Base-by-base conservation (phyloP, 2,329 filamentous ascomycete species). In the Xylariales sp. region DNA sequence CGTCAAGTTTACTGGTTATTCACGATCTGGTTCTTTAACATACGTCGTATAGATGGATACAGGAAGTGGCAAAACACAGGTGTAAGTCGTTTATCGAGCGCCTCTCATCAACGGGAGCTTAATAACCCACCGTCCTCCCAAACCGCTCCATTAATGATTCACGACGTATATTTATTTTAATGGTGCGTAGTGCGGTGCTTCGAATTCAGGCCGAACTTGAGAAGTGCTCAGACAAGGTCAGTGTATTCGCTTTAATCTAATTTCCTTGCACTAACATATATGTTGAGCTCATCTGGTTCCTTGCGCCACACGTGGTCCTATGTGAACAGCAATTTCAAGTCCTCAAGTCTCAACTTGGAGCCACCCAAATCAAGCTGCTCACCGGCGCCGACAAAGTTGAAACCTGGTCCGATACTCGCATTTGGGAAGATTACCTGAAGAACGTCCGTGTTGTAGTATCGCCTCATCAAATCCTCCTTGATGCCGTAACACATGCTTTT, bases 401-500 rank as follows among this genome's bases (percentile, higher is more conserved):
- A 18, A 85, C 88, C 41, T 97, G 94, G 93, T 89, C 87, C 0
- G 84, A 88, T 5, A 84, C 89, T 71, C 73, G 79, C 1, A 83
- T 89, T 1, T 97, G 94, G 94, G 83, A 91, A 65, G 83, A 82
- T 0, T 83, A 91, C 1, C 81, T 97, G 0, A 72, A 81, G 2
- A 89, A 90, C 55, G 84, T 91, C 28, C 85, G 87, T 1, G 83
- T 97, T n/a, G 87, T 97, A 5, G 85, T 97, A 1, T 93, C 92
- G 0, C 96, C 94, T 0, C 89, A 91, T 67, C 89, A 92, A 67
- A 85, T 97, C 1, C 83, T 97, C 12, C 81, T 88, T 2, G 92
- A 97, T 78, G 93, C 92, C 2, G 82, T 97, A 48, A 82, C 80
- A 0, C 92, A 96, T 79, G 91, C 85, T 0, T 97, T 97, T 76